phyloP scores from a whole-genome alignment of 2,329 filamentous ascomycete genomes.

The Pseudodiploospora longispora region DNA sequence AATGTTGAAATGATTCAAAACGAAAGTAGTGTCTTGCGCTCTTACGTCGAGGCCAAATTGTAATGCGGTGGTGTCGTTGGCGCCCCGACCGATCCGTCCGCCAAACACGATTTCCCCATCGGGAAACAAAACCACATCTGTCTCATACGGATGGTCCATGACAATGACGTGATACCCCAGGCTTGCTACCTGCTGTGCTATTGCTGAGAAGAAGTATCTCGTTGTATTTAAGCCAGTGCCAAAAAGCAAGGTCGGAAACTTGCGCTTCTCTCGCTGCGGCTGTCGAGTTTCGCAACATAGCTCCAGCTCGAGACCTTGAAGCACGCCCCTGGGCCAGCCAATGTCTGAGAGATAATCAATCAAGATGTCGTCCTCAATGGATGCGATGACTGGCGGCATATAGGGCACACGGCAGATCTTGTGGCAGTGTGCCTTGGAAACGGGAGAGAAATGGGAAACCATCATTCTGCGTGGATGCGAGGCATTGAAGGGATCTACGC shows the following conservation, averaged over 20 bases:
- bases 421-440: slow-evolving; percentile 9
- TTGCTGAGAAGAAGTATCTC: slow-evolving; percentile 30
- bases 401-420: slow-evolving; percentile 14
- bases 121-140: slow-evolving; percentile 31
- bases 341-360: slow-evolving; percentile 6
- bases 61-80: slow-evolving; percentile 3
- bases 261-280: not conserved
- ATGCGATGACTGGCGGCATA: slow-evolving; percentile 13
- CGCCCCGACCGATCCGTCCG: slow-evolving; percentile 11
- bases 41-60: slow-evolving; percentile 14
- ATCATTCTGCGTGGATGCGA: slow-evolving; percentile 15
- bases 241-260: slow-evolving; percentile 11
- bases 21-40: slow-evolving; percentile 19
- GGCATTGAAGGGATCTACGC: slow-evolving; percentile 21
- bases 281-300: slow-evolving; percentile 12
- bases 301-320: slow-evolving; percentile 13
- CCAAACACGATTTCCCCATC: slow-evolving; percentile 23
- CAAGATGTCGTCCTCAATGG: slow-evolving; percentile 14
- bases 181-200: slow-evolving; percentile 31
- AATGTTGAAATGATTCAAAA: slow-evolving; percentile 17
- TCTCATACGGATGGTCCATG: slow-evolving; percentile 37
- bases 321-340: slow-evolving; percentile 12
- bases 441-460: slow-evolving; percentile 16
- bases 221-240: slow-evolving; percentile 13
- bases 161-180: slow-evolving; percentile 32